These are phyloP conservation scores for Tuber melanosporum DNA, from an alignment of 495 filamentous ascomycete genomes.

Conservation along the genomic window DNA sequence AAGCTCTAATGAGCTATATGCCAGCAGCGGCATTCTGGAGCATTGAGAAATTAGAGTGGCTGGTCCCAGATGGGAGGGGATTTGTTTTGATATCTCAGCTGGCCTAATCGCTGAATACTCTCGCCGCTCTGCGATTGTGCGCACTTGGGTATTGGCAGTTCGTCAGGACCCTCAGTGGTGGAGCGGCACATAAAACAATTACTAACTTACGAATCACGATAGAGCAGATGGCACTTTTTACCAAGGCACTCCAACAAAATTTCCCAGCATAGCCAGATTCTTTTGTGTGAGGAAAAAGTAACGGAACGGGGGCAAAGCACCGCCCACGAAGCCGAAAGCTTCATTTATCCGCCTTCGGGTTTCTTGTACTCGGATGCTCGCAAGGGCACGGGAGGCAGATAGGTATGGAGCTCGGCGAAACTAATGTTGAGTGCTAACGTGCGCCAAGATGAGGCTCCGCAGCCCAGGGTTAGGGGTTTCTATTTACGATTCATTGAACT, in stretches of 20 bases:
- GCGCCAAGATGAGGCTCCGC: background rate
- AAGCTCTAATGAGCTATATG: background rate
- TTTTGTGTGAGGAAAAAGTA: background rate
- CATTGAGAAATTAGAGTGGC: conserved; percentile 1
- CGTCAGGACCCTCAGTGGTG: background rate
- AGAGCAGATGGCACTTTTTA: background rate
- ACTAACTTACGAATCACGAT: background rate
- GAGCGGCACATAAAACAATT: background rate
- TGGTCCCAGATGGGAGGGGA: background rate
- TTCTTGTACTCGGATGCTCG: background rate
- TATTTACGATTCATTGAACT: background rate
- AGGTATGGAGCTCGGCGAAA: background rate
- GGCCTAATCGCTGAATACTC: background rate
- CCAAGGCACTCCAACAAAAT: background rate
- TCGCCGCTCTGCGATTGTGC: background rate
- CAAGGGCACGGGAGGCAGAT: background rate
- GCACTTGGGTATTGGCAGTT: background rate
- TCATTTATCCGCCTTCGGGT: background rate
- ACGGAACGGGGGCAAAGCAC: background rate
- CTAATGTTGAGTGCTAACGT: background rate
- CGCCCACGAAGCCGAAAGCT: background rate
- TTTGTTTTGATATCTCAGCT: background rate
- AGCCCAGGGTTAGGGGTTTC: background rate
- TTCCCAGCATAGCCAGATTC: background rate
- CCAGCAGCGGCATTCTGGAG: background rate